A percentile compares a stretch with the other conserved stretches of the same genome.
Conservation (phyloP, 306 rosid genomes). For the Potentilla sterilis region DNA sequence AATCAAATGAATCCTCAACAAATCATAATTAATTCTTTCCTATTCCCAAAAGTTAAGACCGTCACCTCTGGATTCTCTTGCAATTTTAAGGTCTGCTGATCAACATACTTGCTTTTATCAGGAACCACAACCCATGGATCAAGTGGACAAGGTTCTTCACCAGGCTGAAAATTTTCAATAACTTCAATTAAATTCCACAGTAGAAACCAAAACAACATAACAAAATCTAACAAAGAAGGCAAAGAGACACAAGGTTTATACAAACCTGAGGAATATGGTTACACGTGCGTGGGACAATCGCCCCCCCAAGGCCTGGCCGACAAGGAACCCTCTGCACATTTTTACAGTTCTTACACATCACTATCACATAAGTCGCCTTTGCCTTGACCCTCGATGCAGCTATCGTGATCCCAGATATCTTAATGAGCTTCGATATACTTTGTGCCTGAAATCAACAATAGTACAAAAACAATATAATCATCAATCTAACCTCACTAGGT, state of each 20-base stretch:
- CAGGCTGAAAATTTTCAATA: constrained; percentile 48
- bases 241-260: background rate
- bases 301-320: constrained; percentile 97
- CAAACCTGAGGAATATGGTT: constrained; percentile 88
- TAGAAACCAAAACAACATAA: constrained; percentile 6
- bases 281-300: constrained; percentile 92
- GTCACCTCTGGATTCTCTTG: constrained; percentile 97
- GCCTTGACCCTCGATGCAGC: constrained; percentile 98
- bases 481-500: background rate
- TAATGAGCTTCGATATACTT: constrained; percentile 75
- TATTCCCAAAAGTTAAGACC: background rate
- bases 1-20: constrained; percentile 9
- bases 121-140: constrained; percentile 99
- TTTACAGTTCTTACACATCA: constrained; percentile 84
- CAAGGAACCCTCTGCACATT: constrained; percentile 79
- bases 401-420: constrained; percentile 86
- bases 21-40: background rate
- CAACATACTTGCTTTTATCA: constrained; percentile 89
- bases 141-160: constrained; percentile 94
- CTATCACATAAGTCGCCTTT: constrained; percentile 90
- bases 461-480: background rate
- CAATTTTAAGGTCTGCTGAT: constrained; percentile 91
- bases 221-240: background rate
- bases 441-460: constrained; percentile 58
- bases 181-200: constrained; percentile 9